Base-by-base conservation (phyloP, 768 basidiomycete genomes). In the Myochromella boudieri region DNA sequence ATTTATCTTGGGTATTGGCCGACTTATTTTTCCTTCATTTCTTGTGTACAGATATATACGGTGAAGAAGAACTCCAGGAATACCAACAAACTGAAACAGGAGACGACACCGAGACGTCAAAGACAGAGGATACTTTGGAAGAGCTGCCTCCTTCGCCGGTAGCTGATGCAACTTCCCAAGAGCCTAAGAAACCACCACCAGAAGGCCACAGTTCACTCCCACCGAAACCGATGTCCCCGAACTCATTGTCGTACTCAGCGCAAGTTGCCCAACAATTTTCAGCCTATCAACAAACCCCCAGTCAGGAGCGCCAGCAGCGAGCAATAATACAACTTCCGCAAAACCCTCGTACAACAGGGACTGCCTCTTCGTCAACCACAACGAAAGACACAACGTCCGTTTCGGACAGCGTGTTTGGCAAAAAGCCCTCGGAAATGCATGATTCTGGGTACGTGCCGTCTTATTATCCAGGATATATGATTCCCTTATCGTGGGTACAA, bases 401-500 rank as follows among this genome's bases (percentile, higher is more conserved):
- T 1, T 49, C 57, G 25, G 68, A 74, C 44, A 71, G 68, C 37
- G 70, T 80, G 11, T 76, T 77, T 60, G 74, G 78, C 14, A 74
- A 84, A 58, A 78, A 83, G 53, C 82, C 82, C 7, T 80, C 80
- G 15, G 86, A 89, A 62, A 85, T 85, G 84, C 83, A 85, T 50
- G 87, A 90, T 62, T 82, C 82, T 74, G 87, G 87, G 87, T 90
- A 76, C 85, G 87, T 55, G 53, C 32, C 49, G 57, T 59, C 38
- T 49, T 45, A 25, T 29, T 51, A 22, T 45, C 36, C 17, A 37
- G 27, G 37, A 45, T 5, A n/a, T n/a, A n/a, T n/a, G n/a, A n/a
- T n/a, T 27, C n/a, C n/a, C 36, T 48, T 20, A 44, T 37, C 21
- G 31, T 14, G 44, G 42, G 38, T 46, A 12, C 27, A 36, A 36